These are phyloP conservation scores for Ascochyta fabae DNA, from an alignment of 2,329 filamentous ascomycete species.

Conservation along the genomic window DNA sequence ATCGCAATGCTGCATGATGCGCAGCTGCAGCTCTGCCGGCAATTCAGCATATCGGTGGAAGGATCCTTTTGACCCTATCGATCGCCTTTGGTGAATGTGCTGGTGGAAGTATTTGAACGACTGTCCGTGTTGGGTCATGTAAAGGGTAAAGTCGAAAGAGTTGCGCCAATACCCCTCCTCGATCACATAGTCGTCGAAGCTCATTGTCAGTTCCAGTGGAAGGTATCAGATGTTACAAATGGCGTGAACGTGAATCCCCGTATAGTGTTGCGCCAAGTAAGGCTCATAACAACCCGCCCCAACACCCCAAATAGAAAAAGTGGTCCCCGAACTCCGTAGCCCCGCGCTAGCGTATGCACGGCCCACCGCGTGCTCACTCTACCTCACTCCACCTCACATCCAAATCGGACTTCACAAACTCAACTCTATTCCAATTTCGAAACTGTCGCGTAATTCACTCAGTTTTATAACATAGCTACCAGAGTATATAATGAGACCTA, in stretches of 20 bases:
- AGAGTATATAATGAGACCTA: background rate
- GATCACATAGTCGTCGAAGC: background rate
- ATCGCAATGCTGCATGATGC: constrained; percentile 16
- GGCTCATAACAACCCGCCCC: background rate
- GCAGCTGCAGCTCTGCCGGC: constrained; percentile 19
- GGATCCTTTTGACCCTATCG: too few relatives aligned
- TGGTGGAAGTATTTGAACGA: too few relatives aligned
- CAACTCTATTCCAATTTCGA: background rate
- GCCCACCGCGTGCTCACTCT: background rate
- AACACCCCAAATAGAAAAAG: background rate
- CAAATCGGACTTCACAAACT: background rate
- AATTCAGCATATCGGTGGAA: background rate
- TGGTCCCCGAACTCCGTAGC: background rate
- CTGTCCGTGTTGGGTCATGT: too few relatives aligned
- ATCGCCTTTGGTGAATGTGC: too few relatives aligned
- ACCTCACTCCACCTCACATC: background rate
- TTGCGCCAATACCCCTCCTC: too few relatives aligned
- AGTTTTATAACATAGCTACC: background rate
- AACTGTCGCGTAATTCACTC: background rate
- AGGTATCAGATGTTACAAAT: background rate
- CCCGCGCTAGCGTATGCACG: background rate
- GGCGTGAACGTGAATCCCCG: background rate
- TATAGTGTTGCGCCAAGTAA: constrained; percentile 1
- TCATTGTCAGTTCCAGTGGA: background rate
- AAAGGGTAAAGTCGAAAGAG: too few relatives aligned